Evolutionary conservation across 305 asterid species (phyloP).

Genomic region (Euphrasia arctica): DNA sequence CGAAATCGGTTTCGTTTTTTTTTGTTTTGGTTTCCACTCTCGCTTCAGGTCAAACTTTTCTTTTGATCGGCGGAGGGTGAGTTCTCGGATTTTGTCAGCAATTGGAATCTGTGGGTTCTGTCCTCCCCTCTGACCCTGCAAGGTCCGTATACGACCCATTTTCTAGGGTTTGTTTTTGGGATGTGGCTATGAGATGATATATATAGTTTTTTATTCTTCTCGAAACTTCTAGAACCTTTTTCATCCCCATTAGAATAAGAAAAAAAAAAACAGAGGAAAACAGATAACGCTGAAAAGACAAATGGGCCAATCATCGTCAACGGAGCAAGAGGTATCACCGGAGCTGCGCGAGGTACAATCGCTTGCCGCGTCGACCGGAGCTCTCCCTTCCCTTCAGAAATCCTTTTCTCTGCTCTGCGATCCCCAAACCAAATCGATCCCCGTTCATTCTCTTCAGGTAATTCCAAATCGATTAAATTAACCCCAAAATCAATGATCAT

Average conservation of each 20-base stretch:
- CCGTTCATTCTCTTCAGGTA: constrained; percentile 69
- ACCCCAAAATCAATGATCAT: not conserved
- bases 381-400: constrained; percentile 62
- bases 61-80: no score
- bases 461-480: not conserved
- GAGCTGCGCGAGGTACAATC: constrained; percentile 74
- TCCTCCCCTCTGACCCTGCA: no score
- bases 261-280: not conserved
- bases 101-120: no score
- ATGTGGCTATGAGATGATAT: no score
- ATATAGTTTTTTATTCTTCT: no score
- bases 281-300: constrained; percentile 7
- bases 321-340: constrained; percentile 44
- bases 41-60: no score
- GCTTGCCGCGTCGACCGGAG: constrained; percentile 82
- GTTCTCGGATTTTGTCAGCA: no score
- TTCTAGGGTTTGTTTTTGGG: no score
- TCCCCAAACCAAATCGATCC: constrained; percentile 57
- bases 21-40: no score
- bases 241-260: not conserved
- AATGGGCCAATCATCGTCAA: constrained; percentile 92
- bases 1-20: no score
- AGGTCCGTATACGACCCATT: no score
- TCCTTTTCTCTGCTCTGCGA: constrained; percentile 68
- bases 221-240: no score